These are phyloP conservation scores for Talaromyces pinophilus DNA, from an alignment of 2,329 filamentous ascomycete genomes.

Conservation along the genomic window DNA sequence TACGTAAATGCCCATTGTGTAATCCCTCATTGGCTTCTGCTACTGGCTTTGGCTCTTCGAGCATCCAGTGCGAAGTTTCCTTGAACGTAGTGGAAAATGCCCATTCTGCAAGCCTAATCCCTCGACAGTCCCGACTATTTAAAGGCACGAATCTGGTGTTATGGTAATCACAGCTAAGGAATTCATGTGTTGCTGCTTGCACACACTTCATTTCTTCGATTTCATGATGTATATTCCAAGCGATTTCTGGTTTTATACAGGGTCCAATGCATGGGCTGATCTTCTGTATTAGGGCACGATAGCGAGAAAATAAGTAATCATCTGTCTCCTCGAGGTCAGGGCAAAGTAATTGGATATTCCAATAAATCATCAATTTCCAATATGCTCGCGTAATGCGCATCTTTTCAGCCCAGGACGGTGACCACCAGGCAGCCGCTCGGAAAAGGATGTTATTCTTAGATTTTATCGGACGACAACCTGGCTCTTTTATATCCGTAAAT, in stretches of 20 bases:
- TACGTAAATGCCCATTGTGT: background rate
- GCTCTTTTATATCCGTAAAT: background rate
- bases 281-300: background rate
- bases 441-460: background rate
- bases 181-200: background rate
- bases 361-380: slow-evolving; percentile 18
- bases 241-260: background rate
- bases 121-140: background rate
- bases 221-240: background rate
- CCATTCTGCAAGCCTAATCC: slow-evolving; percentile 2
- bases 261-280: background rate
- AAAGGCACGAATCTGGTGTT: background rate
- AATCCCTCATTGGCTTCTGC: background rate
- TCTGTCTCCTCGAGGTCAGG: background rate
- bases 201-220: slow-evolving; percentile 15
- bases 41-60: slow-evolving; percentile 7
- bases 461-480: background rate
- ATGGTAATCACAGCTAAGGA: slow-evolving; percentile 1
- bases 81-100: slow-evolving; percentile 1
- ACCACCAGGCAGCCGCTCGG: slow-evolving; percentile 2
- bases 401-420: slow-evolving; percentile 16
- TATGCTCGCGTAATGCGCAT: slow-evolving; percentile 8
- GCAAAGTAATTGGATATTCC: slow-evolving; percentile 1
- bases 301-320: slow-evolving; percentile 1
- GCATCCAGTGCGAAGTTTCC: background rate